phyloP scores from a whole-genome alignment of 1,139 yeast genomes.

The Blastobotrys proliferans region DNA sequence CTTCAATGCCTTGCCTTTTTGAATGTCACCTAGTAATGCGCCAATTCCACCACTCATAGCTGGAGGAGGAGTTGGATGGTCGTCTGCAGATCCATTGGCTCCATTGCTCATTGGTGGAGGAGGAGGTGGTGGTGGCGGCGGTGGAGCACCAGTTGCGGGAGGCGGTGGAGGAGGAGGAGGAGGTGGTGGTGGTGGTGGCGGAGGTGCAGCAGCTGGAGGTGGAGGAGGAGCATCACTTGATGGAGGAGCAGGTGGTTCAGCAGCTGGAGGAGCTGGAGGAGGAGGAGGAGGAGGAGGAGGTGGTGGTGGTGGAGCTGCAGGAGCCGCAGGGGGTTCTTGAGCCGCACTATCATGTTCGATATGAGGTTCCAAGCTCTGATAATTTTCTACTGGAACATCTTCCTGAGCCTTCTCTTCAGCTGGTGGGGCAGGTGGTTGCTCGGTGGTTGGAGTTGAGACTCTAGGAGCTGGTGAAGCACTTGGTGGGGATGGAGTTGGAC shows the following conservation, averaged over 20 bases:
- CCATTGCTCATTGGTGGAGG: slow-evolving; percentile 26
- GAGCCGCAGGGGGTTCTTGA: slow-evolving; percentile 15
- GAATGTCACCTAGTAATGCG: slow-evolving; percentile 54
- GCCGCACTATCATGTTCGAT: too few species aligned
- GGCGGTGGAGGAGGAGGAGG: slow-evolving; percentile 17
- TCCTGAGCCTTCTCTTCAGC: slow-evolving; percentile 12
- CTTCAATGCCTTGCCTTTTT: slow-evolving; percentile 48
- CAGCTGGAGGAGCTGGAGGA: too few species aligned
- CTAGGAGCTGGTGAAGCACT: slow-evolving; percentile 21
- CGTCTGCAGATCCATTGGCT: slow-evolving; percentile 23
- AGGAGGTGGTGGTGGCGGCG: slow-evolving; percentile 27
- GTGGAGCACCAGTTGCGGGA: slow-evolving; percentile 9
- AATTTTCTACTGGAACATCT: not conserved
- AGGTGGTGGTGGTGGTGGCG: slow-evolving; percentile 22
- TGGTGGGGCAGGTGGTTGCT: slow-evolving; percentile 2
- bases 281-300: too few species aligned
- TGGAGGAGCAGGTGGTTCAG: not conserved
- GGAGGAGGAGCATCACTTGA: slow-evolving; percentile 13
- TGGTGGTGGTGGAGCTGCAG: not conserved
- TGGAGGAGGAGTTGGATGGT: slow-evolving; percentile 35
- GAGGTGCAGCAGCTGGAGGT: slow-evolving; percentile 23
- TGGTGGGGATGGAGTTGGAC: slow-evolving; percentile 17
- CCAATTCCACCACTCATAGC: slow-evolving; percentile 41
- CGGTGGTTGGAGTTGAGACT: slow-evolving; percentile 21
- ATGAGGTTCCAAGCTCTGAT: too few species aligned